Evolutionary conservation across 768 basidiomycete species (phyloP), one percentile per base, ranked within the genome.

Genomic region (Dendrothele bispora): DNA sequence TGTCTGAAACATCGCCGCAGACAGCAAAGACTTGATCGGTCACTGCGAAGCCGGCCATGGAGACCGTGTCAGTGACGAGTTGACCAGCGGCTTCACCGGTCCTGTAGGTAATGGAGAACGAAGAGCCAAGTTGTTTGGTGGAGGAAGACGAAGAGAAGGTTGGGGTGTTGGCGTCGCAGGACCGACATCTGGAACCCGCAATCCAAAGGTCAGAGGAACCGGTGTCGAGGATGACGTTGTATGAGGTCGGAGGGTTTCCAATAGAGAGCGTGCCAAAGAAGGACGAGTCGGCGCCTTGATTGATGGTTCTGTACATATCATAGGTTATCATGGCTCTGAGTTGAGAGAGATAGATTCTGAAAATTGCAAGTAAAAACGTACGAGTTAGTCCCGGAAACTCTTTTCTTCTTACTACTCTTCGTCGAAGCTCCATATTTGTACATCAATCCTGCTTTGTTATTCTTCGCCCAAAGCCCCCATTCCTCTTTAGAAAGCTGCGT

Each of bases 181-280:
- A 52, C 10, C 5, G 18, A 56, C 86, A 90, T 14, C 62, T 63
- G 3, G 61, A 49, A 29, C 74, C 79, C 0, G 84, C 85, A 2
- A 98, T 70, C 94, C 94, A 98, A 30, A 97, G 75, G 62, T 98
- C 95, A 39, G 88, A 71, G 2, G 87, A 92, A 10, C 93, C 93
- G 0, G 95, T 95, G 66, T 98, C 95, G 17, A 98, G 76, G 26
- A 94, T 88, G 53, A 97, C 83, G 55, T 91, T 75, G 68, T 84
- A 95, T 5, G 87, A 74, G 21, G 79, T 75, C 0, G 90, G 77
- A 3, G 94, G 95, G 0, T 91, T 92, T 8, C 95, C 95, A 21
- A 93, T 73, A 0, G 85, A 83, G 39, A 95, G 56, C 0, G 86
- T 80, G 12, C 89, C 91, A 55, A 75, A 84, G 63, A 82, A 93